Percentiles rank a stretch among this genome's conserved stretches.
These are phyloP conservation scores for Blastobotrys illinoisensis DNA, from an alignment of 1,139 yeast genomes.

Conservation along the genomic window DNA sequence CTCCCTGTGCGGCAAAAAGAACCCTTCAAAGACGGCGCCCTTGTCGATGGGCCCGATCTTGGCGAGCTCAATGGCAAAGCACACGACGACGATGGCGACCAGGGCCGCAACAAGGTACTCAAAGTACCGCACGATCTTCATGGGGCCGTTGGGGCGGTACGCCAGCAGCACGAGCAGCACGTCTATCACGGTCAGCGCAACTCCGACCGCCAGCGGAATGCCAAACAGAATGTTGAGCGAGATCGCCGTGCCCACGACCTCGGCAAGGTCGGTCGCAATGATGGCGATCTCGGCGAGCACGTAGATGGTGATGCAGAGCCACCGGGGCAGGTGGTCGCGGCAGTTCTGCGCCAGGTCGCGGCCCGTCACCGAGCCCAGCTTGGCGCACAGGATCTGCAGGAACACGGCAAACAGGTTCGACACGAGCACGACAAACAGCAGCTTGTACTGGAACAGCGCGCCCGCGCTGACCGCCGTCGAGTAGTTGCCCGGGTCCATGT, in stretches of 20 bases:
- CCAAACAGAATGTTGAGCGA: conserved; percentile 76
- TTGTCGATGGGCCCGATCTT: conserved; percentile 48
- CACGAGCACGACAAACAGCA: conserved; percentile 71
- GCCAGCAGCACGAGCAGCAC: conserved; percentile 82
- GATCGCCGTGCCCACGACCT: conserved; percentile 89
- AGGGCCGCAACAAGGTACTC: conserved; percentile 73
- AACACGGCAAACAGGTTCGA: conserved; percentile 86
- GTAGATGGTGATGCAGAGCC: conserved; percentile 59
- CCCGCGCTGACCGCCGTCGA: conserved; percentile 94
- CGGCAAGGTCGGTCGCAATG: conserved; percentile 89
- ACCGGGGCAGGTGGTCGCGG: conserved; percentile 61
- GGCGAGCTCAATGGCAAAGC: conserved; percentile 75
- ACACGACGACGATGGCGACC: conserved; percentile 76
- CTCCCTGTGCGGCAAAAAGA: conserved; percentile 61
- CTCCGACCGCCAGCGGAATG: conserved; percentile 76
- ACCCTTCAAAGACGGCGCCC: conserved; percentile 61
- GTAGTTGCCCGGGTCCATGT: conserved; percentile 97
- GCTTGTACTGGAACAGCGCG: conserved; percentile 75
- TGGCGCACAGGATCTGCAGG: conserved; percentile 76
- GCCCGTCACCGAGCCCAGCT: conserved; percentile 88
- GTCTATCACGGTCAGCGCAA: conserved; percentile 73
- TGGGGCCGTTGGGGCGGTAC: conserved; percentile 81
- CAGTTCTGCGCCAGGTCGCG: conserved; percentile 85
- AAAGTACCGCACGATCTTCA: conserved; percentile 70
- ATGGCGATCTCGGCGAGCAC: conserved; percentile 80